Conservation (phyloP, 2,329 filamentous ascomycete genomes). For the Stagonosporopsis chrysanthemi region DNA sequence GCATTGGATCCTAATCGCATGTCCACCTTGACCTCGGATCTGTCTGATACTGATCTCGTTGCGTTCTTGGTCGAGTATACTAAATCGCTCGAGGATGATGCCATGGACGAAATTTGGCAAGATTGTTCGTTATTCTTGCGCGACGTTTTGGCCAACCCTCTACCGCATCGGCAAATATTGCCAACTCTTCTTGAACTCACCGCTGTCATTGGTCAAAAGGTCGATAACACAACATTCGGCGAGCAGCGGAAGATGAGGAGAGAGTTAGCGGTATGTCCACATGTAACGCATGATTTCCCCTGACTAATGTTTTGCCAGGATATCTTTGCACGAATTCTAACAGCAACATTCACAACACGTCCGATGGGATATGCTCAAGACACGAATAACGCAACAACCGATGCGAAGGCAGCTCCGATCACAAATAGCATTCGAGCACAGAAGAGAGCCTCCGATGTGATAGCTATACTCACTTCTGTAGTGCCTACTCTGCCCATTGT, state of each 20-base stretch:
- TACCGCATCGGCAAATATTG: constrained; percentile 90
- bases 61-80: constrained; percentile 92
- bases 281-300: no score
- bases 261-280: constrained; percentile 78
- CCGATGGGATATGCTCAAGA: constrained; percentile 76
- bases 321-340: constrained; percentile 83
- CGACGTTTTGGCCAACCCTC: constrained; percentile 90
- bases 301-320: constrained; percentile 64
- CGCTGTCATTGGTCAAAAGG: constrained; percentile 88
- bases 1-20: constrained; percentile 81
- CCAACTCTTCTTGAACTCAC: constrained; percentile 88
- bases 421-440: constrained; percentile 52
- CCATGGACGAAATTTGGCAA: constrained; percentile 97
- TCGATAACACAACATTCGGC: constrained; percentile 97
- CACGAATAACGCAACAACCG: constrained; percentile 44
- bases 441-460: constrained; percentile 66
- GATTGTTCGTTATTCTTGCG: constrained; percentile 91
- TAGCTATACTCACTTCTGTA: constrained; percentile 79
- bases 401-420: constrained; percentile 27
- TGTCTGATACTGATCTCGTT: constrained; percentile 84
- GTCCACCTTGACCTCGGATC: constrained; percentile 85
- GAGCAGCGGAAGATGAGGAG: constrained; percentile 91
- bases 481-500: constrained; percentile 83
- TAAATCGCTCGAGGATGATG: constrained; percentile 89
- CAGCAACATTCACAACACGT: constrained; percentile 92